phyloP scores from a whole-genome alignment of 805 yeast species.

The Zygosaccharomyces bailii region DNA sequence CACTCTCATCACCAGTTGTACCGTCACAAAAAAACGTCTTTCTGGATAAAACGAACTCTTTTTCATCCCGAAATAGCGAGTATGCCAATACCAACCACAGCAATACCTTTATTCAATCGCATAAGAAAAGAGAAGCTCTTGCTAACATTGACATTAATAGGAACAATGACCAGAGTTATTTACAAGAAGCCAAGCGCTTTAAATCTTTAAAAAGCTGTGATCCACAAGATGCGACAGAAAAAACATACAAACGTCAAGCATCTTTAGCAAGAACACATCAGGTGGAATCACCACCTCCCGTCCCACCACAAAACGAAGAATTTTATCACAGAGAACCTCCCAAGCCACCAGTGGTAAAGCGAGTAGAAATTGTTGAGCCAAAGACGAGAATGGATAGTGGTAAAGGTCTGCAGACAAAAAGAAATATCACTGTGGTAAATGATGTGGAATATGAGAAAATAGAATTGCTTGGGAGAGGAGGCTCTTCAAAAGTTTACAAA shows the following conservation, averaged over 20 bases:
- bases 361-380: constrained; percentile 13
- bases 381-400: constrained; percentile 2
- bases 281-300: not conserved
- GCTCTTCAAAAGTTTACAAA: constrained; percentile 86
- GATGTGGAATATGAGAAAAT: constrained; percentile 64
- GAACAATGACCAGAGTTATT: constrained; percentile 7
- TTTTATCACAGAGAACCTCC: constrained; percentile 10
- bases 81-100: constrained; percentile 8
- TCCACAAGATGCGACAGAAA: not conserved
- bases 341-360: constrained; percentile 13
- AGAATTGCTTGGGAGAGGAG: constrained; percentile 85
- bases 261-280: too few species aligned
- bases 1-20: constrained; percentile 19
- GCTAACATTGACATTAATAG: constrained; percentile 29
- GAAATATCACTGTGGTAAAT: constrained; percentile 44
- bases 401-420: constrained; percentile 9
- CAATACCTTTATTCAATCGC: constrained; percentile 12
- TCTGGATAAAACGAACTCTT: constrained; percentile 1
- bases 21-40: constrained; percentile 13
- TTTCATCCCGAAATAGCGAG: constrained; percentile 6
- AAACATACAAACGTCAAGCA: too few species aligned
- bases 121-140: constrained; percentile 29
- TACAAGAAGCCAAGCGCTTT: constrained; percentile 13
- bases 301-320: constrained; percentile 3
- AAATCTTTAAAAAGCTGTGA: constrained; percentile 6